Evolutionary conservation across 164 flowering plant species (phyloP).

Genomic region (Berberis vulgaris): DNA sequence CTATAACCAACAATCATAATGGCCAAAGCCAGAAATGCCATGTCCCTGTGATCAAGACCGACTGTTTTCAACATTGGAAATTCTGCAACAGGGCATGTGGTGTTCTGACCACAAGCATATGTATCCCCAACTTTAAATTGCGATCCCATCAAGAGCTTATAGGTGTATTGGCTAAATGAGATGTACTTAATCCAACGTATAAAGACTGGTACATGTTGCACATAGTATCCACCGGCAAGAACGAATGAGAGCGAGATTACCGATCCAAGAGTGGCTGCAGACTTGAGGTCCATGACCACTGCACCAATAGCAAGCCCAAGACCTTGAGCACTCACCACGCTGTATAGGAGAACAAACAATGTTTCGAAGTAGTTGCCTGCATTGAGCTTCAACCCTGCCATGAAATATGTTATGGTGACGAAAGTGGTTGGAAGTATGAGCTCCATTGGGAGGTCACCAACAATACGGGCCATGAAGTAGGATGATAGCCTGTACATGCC

Average conservation of each 20-base stretch:
- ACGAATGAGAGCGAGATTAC: constrained; percentile 49
- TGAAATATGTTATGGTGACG: constrained; percentile 51
- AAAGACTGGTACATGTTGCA: constrained; percentile 55
- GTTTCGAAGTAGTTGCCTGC: constrained; percentile 27
- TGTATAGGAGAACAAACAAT: constrained; percentile 31
- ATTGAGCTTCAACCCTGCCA: constrained; percentile 54
- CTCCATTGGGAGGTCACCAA: constrained; percentile 70
- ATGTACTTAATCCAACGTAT: constrained; percentile 61
- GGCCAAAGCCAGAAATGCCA: constrained; percentile 25
- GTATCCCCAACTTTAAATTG: constrained; percentile 38
- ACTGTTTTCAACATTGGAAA: constrained; percentile 33
- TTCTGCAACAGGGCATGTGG: constrained; percentile 31
- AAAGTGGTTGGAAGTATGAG: constrained; percentile 66
- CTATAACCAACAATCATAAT: constrained; percentile 56
- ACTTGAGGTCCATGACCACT: constrained; percentile 43
- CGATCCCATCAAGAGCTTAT: constrained; percentile 45
- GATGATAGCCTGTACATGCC: constrained; percentile 75
- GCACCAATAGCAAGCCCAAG: constrained; percentile 80
- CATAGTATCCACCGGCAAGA: constrained; percentile 64
- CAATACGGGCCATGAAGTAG: constrained; percentile 47
- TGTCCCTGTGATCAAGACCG: constrained; percentile 32
- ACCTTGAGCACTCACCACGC: constrained; percentile 54
- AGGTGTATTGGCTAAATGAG: constrained; percentile 41
- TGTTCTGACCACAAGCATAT: constrained; percentile 26
- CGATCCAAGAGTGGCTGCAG: constrained; percentile 44